phyloP scores from a whole-genome alignment of 1,284 basidiomycete species.

The Melanopsichium pennsylvanicum region DNA sequence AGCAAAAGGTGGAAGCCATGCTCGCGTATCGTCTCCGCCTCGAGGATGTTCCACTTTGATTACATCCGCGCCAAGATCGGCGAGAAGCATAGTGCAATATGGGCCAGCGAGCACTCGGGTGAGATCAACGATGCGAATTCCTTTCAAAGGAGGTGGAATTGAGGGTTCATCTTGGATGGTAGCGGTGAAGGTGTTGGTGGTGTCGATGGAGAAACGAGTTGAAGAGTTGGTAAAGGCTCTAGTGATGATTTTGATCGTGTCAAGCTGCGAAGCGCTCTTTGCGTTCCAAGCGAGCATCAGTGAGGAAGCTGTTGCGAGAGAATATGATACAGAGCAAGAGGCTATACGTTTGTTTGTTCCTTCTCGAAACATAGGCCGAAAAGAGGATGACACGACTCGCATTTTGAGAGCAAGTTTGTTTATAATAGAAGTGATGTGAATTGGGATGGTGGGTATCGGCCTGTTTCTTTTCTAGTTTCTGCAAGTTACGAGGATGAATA shows the following conservation, averaged over 20 bases:
- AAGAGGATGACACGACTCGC: neutral
- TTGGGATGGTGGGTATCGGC: too few species aligned
- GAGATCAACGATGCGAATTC: slow-evolving; percentile 82
- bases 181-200: neutral
- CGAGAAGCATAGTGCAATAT: slow-evolving; percentile 79
- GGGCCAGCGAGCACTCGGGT: slow-evolving; percentile 89
- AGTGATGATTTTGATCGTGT: neutral
- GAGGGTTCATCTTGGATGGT: slow-evolving; percentile 41
- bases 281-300: too few species aligned
- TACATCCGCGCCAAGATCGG: slow-evolving; percentile 86
- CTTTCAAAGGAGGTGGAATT: slow-evolving; percentile 75
- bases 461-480: too few species aligned
- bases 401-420: neutral
- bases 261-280: neutral
- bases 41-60: slow-evolving; percentile 71
- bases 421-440: too few species aligned
- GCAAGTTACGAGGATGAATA: too few species aligned
- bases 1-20: slow-evolving; percentile 62
- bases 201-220: slow-evolving; percentile 2
- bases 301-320: too few species aligned
- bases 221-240: neutral
- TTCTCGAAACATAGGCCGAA: slow-evolving; percentile 12
- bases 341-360: too few species aligned
- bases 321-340: too few species aligned
- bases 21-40: slow-evolving; percentile 88